Evolutionary conservation across 176 grass and related monocot species (phyloP), one percentile per base, ranked within the genome.

Genomic region (Oryza rufipogon): DNA sequence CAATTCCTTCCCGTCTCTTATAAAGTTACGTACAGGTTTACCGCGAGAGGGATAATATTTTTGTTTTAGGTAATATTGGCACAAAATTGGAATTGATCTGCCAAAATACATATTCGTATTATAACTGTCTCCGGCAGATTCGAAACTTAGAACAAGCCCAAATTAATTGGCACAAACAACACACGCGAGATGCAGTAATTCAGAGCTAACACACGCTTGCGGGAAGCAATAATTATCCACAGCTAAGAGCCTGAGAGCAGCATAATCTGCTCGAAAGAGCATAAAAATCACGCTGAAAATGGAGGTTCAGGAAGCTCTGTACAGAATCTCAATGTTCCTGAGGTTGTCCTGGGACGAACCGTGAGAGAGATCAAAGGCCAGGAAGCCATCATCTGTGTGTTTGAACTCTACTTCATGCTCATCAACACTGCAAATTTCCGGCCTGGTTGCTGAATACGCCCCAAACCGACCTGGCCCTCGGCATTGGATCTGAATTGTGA

Each of bases 391-490:
- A 5, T 80, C 39, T 16, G 49, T 52, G 48, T 88, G 48, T 15
- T 19, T 73, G 75, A 90, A 90, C 65, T 90, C 86, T 19, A 80
- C 75, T 30, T 90, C 74, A 3, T 70, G 4, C 13, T 46, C 66
- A 72, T 88, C 83, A 61, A 93, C 88, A 45, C 64, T 72, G 7
- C 88, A 88, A 47, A 61, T 15, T 9, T 74, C 80, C 0, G 88
- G 88, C 46, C 66, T 80, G 12, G 73, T 76, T 2, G 67, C 54
- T 36, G 82, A 93, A 83, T 88, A 93, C 10, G 75, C 88, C 4
- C 91, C 88, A 33, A 93, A 88, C 15, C 64, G 73, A 15, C 88
- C 88, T 56, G 79, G 78, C 26, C 88, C 82, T 75, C 68, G 68
- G 76, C 70, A 81, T 82, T 22, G 87, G 71, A 90, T 75, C 23